Evolutionary conservation across 2,329 filamentous ascomycete genomes (phyloP).

Genomic region (Tolypocladium endophyticum): DNA sequence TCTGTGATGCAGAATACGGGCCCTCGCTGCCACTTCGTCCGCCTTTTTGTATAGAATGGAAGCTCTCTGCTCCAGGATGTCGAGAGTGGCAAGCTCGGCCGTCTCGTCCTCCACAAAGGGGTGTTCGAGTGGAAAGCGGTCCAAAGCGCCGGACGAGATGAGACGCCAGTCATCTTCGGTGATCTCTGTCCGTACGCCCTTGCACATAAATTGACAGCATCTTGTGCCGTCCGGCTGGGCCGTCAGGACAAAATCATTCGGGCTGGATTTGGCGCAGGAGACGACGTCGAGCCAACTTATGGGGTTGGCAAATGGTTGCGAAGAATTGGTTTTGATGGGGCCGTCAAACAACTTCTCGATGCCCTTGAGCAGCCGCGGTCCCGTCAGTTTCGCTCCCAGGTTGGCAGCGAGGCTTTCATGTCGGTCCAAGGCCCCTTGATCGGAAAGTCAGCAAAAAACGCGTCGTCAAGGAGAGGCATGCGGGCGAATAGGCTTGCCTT

Average conservation of each 20-base stretch:
- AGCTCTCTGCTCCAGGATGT: slow-evolving; percentile 72
- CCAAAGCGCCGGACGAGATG: slow-evolving; percentile 71
- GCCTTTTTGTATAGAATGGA: slow-evolving; percentile 69
- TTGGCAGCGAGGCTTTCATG: slow-evolving; percentile 83
- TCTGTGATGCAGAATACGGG: slow-evolving; percentile 71
- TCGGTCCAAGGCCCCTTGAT: slow-evolving; percentile 61
- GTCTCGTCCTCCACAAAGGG: slow-evolving; percentile 79
- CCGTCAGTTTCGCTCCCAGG: slow-evolving; percentile 71
- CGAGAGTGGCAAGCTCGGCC: slow-evolving; percentile 72
- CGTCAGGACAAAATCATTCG: slow-evolving; percentile 64
- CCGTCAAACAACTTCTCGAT: slow-evolving; percentile 82
- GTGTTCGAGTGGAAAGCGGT: slow-evolving; percentile 67
- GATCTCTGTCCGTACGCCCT: slow-evolving; percentile 74
- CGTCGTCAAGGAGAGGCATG: background rate
- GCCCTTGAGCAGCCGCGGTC: slow-evolving; percentile 72
- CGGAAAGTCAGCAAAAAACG: slow-evolving; percentile 6
- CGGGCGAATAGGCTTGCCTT: slow-evolving; percentile 33
- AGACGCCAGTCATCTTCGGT: slow-evolving; percentile 79
- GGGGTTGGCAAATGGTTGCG: slow-evolving; percentile 48
- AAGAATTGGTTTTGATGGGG: slow-evolving; percentile 46
- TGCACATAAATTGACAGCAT: slow-evolving; percentile 73
- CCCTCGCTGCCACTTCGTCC: slow-evolving; percentile 53
- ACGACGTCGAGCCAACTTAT: slow-evolving; percentile 82
- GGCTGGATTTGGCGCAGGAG: slow-evolving; percentile 71
- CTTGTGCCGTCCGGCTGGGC: slow-evolving; percentile 58